A percentile compares a stretch with the other conserved stretches of the same genome.
phyloP scores from a whole-genome alignment of 768 basidiomycete genomes.

The Tylopilus sp. region DNA sequence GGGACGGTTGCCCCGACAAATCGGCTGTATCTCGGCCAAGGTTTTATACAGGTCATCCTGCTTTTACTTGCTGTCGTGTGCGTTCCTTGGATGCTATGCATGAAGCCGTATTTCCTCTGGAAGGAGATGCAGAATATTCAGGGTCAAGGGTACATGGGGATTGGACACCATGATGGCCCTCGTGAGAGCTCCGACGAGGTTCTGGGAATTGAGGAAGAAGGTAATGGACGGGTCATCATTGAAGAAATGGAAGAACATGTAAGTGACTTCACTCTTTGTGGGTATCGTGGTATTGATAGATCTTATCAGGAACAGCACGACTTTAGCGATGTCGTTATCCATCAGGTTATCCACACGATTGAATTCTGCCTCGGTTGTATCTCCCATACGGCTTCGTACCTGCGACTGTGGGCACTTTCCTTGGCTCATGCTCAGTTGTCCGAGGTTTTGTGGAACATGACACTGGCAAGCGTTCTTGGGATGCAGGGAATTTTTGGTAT shows the following conservation, averaged over 20 bases:
- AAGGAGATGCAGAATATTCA: constrained; percentile 85
- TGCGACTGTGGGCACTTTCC: constrained; percentile 96
- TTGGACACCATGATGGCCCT: constrained; percentile 55
- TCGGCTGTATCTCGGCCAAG: constrained; percentile 85
- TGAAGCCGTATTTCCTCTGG: constrained; percentile 90
- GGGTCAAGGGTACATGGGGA: constrained; percentile 78
- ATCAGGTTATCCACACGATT: constrained; percentile 98
- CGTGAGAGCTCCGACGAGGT: constrained; percentile 56
- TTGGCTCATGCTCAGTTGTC: constrained; percentile 97
- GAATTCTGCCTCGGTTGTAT: constrained; percentile 99
- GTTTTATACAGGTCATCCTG: constrained; percentile 75
- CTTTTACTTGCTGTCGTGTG: constrained; percentile 79
- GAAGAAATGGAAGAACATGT: constrained; percentile 73
- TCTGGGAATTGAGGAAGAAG: constrained; percentile 79
- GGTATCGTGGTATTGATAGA: constrained; percentile 4
- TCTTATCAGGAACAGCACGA: constrained; percentile 72
- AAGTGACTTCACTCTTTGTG: constrained; percentile 32
- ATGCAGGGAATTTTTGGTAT: constrained; percentile 63
- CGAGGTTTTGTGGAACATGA: constrained; percentile 91
- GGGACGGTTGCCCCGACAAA: constrained; percentile 66
- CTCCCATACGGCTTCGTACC: constrained; percentile 92
- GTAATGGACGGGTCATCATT: constrained; percentile 67
- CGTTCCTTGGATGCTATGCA: constrained; percentile 91
- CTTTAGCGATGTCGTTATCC: constrained; percentile 91
- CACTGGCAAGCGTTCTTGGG: constrained; percentile 59